phyloP scores from a whole-genome alignment of 1,284 basidiomycete species.

The Cerrena zonata region DNA sequence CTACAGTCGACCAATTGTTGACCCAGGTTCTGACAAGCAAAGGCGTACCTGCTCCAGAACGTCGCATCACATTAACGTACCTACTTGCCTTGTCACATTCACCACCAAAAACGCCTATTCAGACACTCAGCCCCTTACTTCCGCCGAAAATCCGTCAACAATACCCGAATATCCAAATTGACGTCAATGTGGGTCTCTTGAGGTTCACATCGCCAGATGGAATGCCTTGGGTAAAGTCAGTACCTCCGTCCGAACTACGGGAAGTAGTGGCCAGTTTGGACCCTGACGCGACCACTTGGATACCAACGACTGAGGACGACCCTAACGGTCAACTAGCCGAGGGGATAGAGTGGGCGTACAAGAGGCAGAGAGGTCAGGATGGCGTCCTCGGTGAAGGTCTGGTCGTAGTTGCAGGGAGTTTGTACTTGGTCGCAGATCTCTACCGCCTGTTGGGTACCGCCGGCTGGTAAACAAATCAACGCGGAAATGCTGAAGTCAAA shows the following conservation, averaged over 20 bases:
- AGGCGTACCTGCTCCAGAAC: neutral
- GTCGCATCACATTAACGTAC: constrained; percentile 48
- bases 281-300: constrained; percentile 41
- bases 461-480: neutral
- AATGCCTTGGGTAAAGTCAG: constrained; percentile 86
- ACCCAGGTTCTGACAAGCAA: constrained; percentile 7
- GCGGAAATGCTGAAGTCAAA: no score
- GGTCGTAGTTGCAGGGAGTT: constrained; percentile 78
- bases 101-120: constrained; percentile 69
- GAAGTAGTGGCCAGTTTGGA: constrained; percentile 37
- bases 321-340: constrained; percentile 26
- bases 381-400: constrained; percentile 33
- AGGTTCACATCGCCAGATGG: constrained; percentile 69
- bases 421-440: constrained; percentile 87
- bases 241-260: constrained; percentile 45
- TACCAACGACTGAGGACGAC: constrained; percentile 22
- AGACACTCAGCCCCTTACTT: constrained; percentile 67
- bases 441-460: constrained; percentile 48
- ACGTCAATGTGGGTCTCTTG: constrained; percentile 48
- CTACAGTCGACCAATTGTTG: constrained; percentile 59
- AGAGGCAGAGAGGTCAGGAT: neutral
- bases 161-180: constrained; percentile 14
- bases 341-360: constrained; percentile 42
- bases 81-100: constrained; percentile 76
- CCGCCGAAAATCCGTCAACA: constrained; percentile 21